These are phyloP conservation scores for Ogataea wickerhamii DNA, from an alignment of 805 yeast genomes.

Conservation along the genomic window DNA sequence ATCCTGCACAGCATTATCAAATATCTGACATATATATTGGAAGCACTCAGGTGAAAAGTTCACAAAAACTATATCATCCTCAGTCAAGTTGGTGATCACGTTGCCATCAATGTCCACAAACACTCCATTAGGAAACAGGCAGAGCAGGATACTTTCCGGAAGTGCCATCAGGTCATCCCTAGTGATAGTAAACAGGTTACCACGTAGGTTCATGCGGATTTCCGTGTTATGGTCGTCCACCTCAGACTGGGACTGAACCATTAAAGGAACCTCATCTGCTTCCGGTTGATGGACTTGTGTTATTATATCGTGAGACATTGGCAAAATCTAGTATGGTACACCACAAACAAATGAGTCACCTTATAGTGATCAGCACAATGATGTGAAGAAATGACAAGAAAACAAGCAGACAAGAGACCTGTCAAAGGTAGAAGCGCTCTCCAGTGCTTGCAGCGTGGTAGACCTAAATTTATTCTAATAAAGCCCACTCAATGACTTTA, in stretches of 20 bases:
- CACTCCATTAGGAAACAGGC: constrained; percentile 88
- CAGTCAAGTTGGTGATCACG: constrained; percentile 73
- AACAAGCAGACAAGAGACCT: too few species aligned
- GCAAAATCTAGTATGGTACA: background rate
- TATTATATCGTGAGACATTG: constrained; percentile 44
- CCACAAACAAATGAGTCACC: too few species aligned
- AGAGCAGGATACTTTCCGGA: constrained; percentile 84
- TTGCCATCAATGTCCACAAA: constrained; percentile 74
- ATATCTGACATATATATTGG: constrained; percentile 71
- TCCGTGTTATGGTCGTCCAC: constrained; percentile 56
- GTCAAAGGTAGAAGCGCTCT: too few species aligned
- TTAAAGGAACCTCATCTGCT: constrained; percentile 18
- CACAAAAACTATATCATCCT: constrained; percentile 74
- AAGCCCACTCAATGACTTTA: too few species aligned
- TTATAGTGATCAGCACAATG: too few species aligned
- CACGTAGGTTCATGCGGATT: constrained; percentile 76
- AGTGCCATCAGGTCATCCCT: constrained; percentile 86
- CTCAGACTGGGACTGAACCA: constrained; percentile 18
- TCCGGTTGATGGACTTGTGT: constrained; percentile 59
- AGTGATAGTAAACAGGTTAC: constrained; percentile 67
- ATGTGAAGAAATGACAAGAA: too few species aligned
- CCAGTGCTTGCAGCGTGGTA: too few species aligned
- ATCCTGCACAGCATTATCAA: constrained; percentile 66
- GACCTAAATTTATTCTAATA: too few species aligned
- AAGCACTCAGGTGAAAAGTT: constrained; percentile 87